Evolutionary conservation across 2,329 filamentous ascomycete species (phyloP), one percentile per base, ranked within the genome.

Genomic region (Neofusicoccum umdonicola): DNA sequence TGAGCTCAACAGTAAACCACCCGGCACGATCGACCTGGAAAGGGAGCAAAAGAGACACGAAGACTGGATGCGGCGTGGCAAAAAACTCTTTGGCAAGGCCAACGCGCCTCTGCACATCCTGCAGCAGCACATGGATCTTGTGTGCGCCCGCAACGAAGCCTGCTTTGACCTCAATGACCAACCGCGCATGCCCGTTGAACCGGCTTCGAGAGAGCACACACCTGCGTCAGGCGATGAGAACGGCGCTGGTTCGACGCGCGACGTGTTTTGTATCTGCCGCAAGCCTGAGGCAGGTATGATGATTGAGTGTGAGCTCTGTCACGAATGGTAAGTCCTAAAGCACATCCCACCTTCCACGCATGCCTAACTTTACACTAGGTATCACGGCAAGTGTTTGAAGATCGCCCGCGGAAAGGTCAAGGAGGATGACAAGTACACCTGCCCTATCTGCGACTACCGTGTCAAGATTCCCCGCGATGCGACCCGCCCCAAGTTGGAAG

Each of bases 11-110:
- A 96, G 92, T 68, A 97, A 97, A 73, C 95, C 95, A 0, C 87
- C 86, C 45, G 95, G 95, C 2, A 96, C 94, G 0, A 85, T 96
- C 39, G 95, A 99, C 71, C 85, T 99, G 4, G 95, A 99, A 74
- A 93, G 92, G 68, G 93, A 98, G 76, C 90, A 95, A 69, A 96
- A 95, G 74, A 88, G 92, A 7, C 95, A 98, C 69, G 95, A 99
- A 75, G 95, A 99, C 76, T 99, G 95, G 95, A 99, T 99, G 94
- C 87, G 95, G 37, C 92, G 92, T 72, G 95, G 95, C 58, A 99
- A 99, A 80, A 97, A 97, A 76, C 80, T 99, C 0, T 99, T 99
- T 73, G 95, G 95, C 61, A 99, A 99, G 78, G 95, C 95, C 1
- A 99, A 99, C 74, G 95, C 95, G 1, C 95, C 95, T 1, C 82